A percentile compares a stretch with the other conserved stretches of the same genome.
These are phyloP conservation scores for Halteria grandinella DNA, from an alignment of 73 alveolate species.

Conservation along the genomic window DNA sequence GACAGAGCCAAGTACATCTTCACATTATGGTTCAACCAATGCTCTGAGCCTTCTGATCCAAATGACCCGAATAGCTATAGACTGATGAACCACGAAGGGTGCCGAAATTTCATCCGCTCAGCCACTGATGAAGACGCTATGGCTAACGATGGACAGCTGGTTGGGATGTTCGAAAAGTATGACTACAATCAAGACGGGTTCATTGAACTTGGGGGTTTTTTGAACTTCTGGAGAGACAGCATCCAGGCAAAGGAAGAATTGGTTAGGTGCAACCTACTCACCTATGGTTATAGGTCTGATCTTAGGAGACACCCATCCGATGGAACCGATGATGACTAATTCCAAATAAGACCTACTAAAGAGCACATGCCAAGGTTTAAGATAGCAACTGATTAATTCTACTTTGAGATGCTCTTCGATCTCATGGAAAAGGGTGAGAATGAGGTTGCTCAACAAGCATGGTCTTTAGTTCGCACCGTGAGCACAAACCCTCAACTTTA, in stretches of 20 bases:
- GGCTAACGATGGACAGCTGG: conserved; percentile 72
- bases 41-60: conserved; percentile 60
- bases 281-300: conserved; percentile 78
- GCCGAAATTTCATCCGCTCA: conserved; percentile 74
- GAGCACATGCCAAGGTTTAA: conserved; percentile 76
- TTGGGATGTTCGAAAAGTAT: conserved; percentile 59
- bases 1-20: conserved; percentile 72
- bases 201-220: conserved; percentile 61
- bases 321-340: conserved; percentile 27
- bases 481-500: conserved; percentile 74
- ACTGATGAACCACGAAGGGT: conserved; percentile 71
- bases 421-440: conserved; percentile 56
- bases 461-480: conserved; percentile 66
- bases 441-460: conserved; percentile 71
- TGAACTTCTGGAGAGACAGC: conserved; percentile 74
- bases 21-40: conserved; percentile 67
- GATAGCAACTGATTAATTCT: conserved; percentile 66
- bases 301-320: conserved; percentile 51
- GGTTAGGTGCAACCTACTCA: conserved; percentile 80
- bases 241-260: conserved; percentile 65
- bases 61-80: conserved; percentile 20
- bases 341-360: conserved; percentile 47
- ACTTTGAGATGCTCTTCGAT: conserved; percentile 68
- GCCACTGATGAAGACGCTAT: conserved; percentile 82
- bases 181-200: conserved; percentile 77